Conservation (phyloP, 2,329 filamentous ascomycete genomes). For the Monosporascus sp. region DNA sequence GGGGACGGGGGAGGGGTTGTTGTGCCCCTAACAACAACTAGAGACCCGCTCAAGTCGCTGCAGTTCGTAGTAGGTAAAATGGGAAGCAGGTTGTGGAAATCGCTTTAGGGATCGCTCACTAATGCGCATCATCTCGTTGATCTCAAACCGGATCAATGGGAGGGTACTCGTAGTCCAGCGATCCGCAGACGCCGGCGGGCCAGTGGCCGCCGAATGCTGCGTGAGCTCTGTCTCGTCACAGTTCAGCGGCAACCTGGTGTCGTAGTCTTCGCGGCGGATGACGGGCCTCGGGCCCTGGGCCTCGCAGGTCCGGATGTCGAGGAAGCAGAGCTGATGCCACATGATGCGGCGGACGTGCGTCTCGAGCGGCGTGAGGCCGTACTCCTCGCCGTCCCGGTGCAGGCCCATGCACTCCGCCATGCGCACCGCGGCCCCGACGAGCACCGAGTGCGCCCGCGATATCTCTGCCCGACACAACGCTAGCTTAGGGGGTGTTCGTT, state of each 20-base stretch:
- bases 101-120: constrained; percentile 9
- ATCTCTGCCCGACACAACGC: constrained; percentile 67
- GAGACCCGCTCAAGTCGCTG: too few relatives aligned
- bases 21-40: too few relatives aligned
- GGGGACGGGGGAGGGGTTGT: too few relatives aligned
- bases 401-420: constrained; percentile 75
- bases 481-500: constrained; percentile 39
- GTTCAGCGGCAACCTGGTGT: constrained; percentile 67
- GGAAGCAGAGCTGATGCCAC: constrained; percentile 74
- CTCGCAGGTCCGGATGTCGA: constrained; percentile 71
- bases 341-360: constrained; percentile 66
- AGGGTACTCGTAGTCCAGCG: constrained; percentile 65
- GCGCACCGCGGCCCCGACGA: constrained; percentile 65
- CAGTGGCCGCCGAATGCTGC: constrained; percentile 23
- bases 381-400: constrained; percentile 64
- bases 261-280: constrained; percentile 69
- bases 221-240: constrained; percentile 61
- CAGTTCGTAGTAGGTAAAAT: too few relatives aligned
- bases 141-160: constrained; percentile 63
- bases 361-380: constrained; percentile 61
- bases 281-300: constrained; percentile 65
- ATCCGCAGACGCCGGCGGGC: constrained; percentile 38
- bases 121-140: constrained; percentile 65
- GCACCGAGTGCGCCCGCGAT: constrained; percentile 66
- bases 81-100: background rate